These are phyloP conservation scores for Suillus luteus DNA, from an alignment of 768 basidiomycete genomes.

Conservation along the genomic window DNA sequence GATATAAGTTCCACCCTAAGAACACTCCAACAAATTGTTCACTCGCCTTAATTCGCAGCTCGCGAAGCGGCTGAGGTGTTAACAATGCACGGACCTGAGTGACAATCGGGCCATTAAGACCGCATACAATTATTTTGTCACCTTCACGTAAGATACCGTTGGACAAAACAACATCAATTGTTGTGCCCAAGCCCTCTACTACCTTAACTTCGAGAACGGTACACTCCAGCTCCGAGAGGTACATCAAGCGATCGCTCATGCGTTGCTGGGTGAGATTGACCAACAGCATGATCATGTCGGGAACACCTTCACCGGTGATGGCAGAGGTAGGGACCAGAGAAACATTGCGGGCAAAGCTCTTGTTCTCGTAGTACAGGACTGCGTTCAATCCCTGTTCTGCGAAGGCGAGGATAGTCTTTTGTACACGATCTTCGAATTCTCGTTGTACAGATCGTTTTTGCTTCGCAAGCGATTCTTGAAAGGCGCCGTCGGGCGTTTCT, in stretches of 20 bases:
- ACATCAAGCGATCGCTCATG: slow-evolving; percentile 98
- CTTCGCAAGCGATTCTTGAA: slow-evolving; percentile 86
- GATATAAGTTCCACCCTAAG: slow-evolving; percentile 11
- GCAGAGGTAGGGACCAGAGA: slow-evolving; percentile 98
- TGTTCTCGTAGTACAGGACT: slow-evolving; percentile 96
- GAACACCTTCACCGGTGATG: slow-evolving; percentile 96
- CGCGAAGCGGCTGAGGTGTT: slow-evolving; percentile 94
- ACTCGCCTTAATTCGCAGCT: slow-evolving; percentile 89
- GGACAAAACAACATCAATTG: slow-evolving; percentile 93
- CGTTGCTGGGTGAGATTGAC: slow-evolving; percentile 97
- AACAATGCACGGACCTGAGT: slow-evolving; percentile 92
- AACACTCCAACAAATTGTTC: slow-evolving; percentile 5
- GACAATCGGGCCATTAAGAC: slow-evolving; percentile 95
- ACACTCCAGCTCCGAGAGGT: slow-evolving; percentile 94
- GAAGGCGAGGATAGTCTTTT: slow-evolving; percentile 87
- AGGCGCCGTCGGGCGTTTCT: slow-evolving; percentile 86
- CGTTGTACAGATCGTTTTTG: slow-evolving; percentile 79
- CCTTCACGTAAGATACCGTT: slow-evolving; percentile 93
- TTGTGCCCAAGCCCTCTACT: slow-evolving; percentile 96
- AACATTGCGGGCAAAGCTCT: slow-evolving; percentile 89
- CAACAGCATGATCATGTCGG: slow-evolving; percentile 99
- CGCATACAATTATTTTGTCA: slow-evolving; percentile 94
- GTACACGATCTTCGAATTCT: slow-evolving; percentile 88
- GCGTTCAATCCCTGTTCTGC: slow-evolving; percentile 98
- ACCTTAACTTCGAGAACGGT: slow-evolving; percentile 99